Percentiles rank a stretch among this genome's conserved stretches.
Evolutionary conservation across 768 basidiomycete species (phyloP).

Genomic region (button mushroom (Agaricus bisporus)): DNA sequence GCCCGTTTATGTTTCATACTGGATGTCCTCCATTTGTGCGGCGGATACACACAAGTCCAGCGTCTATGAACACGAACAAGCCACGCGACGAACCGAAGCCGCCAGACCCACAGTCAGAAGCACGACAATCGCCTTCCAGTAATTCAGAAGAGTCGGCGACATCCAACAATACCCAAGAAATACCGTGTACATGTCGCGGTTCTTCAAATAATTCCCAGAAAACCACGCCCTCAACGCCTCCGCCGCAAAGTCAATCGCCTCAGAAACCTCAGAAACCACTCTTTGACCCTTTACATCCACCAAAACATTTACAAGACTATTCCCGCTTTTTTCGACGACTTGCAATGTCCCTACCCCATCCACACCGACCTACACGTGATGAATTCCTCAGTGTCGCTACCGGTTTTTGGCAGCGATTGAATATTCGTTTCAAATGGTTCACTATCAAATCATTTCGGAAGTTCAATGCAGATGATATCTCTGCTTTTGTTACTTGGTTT

Average conservation of each 20-base stretch:
- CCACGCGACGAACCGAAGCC: background rate
- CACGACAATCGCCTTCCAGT: background rate
- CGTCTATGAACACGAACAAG: background rate
- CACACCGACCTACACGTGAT: slow-evolving; percentile 78
- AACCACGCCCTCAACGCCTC: background rate
- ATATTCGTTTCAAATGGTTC: slow-evolving; percentile 96
- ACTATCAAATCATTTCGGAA: slow-evolving; percentile 91
- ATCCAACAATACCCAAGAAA: background rate
- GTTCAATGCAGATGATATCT: slow-evolving; percentile 96
- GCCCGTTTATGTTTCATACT: background rate
- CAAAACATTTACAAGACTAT: slow-evolving; percentile 53
- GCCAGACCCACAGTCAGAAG: background rate
- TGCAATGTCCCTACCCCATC: slow-evolving; percentile 70
- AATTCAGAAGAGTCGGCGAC: background rate
- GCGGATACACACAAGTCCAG: slow-evolving; percentile 1
- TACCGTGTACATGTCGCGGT: background rate
- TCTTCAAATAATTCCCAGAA: background rate
- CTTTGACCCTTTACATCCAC: slow-evolving; percentile 10
- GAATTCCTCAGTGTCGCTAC: slow-evolving; percentile 83
- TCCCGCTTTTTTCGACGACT: slow-evolving; percentile 78
- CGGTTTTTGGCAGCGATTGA: slow-evolving; percentile 85
- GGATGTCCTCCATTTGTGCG: background rate
- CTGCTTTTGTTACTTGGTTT: slow-evolving; percentile 94
- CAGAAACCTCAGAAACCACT: slow-evolving; percentile 8
- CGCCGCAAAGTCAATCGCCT: slow-evolving; percentile 6